Evolutionary conservation across 441 rosid species (phyloP).

Genomic region (Aquilaria agallochum): DNA sequence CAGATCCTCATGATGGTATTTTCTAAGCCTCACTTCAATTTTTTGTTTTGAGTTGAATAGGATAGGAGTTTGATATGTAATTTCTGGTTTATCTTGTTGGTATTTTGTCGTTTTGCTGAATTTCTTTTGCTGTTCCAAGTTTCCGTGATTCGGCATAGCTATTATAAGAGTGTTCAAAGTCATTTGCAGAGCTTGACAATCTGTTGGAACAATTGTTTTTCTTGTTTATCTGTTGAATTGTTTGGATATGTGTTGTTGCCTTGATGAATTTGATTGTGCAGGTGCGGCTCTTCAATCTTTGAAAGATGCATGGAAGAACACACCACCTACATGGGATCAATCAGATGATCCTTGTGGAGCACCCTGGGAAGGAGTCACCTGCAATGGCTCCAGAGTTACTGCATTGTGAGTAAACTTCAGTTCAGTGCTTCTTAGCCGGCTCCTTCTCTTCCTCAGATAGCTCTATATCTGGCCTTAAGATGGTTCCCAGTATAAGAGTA

Average conservation of each 20-base stretch:
- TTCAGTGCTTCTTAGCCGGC: no score
- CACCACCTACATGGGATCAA: constrained; percentile 74
- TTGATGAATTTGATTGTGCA: constrained; percentile 15
- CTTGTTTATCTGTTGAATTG: no score
- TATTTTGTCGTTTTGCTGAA: neutral
- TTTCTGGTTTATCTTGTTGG: no score
- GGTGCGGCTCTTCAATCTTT: constrained; percentile 73
- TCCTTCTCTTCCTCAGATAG: neutral
- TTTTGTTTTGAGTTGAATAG: no score
- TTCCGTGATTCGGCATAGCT: no score
- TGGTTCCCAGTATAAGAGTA: no score
- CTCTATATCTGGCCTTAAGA: no score
- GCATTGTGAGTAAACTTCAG: constrained; percentile 49
- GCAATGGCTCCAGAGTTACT: constrained; percentile 65
- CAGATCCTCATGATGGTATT: constrained; percentile 74
- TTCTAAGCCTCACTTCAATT: neutral
- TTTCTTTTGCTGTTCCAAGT: neutral
- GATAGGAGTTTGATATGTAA: no score
- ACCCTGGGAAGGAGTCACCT: constrained; percentile 89
- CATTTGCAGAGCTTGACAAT: no score
- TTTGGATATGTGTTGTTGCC: no score
- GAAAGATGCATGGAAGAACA: constrained; percentile 65
- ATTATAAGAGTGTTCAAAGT: no score
- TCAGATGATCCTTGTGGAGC: constrained; percentile 80
- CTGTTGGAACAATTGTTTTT: no score